Evolutionary conservation across 148 eudicot species (phyloP).

Genomic region (Silene conica): DNA sequence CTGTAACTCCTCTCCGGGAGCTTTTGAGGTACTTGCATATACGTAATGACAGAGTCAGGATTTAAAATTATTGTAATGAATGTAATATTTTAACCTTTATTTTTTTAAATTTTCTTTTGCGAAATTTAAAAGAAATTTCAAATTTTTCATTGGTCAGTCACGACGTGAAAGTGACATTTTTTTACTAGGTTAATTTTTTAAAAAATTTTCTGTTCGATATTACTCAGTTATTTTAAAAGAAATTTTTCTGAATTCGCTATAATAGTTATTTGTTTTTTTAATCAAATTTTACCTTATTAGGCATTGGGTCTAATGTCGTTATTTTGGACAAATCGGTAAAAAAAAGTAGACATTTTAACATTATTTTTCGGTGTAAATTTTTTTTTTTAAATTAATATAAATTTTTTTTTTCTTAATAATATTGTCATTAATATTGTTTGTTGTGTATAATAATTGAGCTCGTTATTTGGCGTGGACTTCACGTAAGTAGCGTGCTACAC

Average conservation of each 20-base stretch:
- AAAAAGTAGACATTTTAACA: constrained; percentile 6
- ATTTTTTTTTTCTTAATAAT: background rate
- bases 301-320: background rate
- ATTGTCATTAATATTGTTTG: constrained; percentile 10
- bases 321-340: background rate
- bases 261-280: background rate
- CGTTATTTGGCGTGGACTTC: constrained; percentile 12
- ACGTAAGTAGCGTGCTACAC: constrained; percentile 20
- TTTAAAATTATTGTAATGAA: too few species aligned
- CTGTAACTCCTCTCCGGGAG: background rate
- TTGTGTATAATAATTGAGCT: constrained; percentile 19
- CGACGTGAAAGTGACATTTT: too few species aligned
- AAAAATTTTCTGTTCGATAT: too few species aligned
- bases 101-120: too few species aligned
- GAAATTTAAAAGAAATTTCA: too few species aligned
- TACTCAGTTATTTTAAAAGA: too few species aligned
- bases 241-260: too few species aligned
- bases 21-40: background rate
- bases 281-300: background rate
- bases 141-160: too few species aligned
- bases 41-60: background rate
- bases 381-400: background rate
- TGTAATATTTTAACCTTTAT: too few species aligned
- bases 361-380: constrained; percentile 4
- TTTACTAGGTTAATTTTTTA: too few species aligned